Base-by-base conservation (phyloP, 1,139 yeast genomes). In the Nakaseomyces uthaithaninus region DNA sequence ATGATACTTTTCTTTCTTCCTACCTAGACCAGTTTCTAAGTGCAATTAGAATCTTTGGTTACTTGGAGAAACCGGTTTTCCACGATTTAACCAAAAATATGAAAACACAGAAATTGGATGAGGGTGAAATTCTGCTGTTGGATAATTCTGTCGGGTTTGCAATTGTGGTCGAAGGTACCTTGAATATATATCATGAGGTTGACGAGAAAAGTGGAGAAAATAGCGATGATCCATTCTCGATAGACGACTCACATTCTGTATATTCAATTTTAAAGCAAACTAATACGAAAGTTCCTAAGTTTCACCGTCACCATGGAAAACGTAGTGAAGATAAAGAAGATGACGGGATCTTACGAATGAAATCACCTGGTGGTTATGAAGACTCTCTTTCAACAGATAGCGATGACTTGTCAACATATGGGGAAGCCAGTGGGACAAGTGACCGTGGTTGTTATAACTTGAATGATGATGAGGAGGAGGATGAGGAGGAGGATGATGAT, bases 41-140 rank as follows among this genome's bases (percentile, higher is more conserved):
- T 42, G 97, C 96, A 1, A 85, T 91, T 49, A 87, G 86, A 62
- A 85, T 91, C 15, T 91, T 91, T 65, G 98, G 98, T 1, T 89
- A 89, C 59, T 67, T 91, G 42, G 98, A 91, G 51, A 72, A 81
- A 44, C 82, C 84, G 1, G 96, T 91, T 2, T 89, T 91, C 59
- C 94, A 89, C 55, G 97, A 89, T 54, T 69, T 91, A 50, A 89
- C 97, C 4, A 81, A 84, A 54, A 84, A 83, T 45, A 84, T 91
- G 89, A 83, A 85, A 39, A 91, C 97, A 1, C 89, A 86, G 55
- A 82, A 85, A 49, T 61, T 91, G 33, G 78, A 79, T 25, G 71
- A 75, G 7, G 93, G 87, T 34, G 97, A 91, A 58, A 71, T 81
- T 3, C 63, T 91, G 30, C 71, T 77, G 39, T 63, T 89, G 36